A percentile compares a stretch with the other conserved stretches of the same genome.
Evolutionary conservation across 164 flowering plant species (phyloP).

Genomic region (Macadamia tetraphylla): DNA sequence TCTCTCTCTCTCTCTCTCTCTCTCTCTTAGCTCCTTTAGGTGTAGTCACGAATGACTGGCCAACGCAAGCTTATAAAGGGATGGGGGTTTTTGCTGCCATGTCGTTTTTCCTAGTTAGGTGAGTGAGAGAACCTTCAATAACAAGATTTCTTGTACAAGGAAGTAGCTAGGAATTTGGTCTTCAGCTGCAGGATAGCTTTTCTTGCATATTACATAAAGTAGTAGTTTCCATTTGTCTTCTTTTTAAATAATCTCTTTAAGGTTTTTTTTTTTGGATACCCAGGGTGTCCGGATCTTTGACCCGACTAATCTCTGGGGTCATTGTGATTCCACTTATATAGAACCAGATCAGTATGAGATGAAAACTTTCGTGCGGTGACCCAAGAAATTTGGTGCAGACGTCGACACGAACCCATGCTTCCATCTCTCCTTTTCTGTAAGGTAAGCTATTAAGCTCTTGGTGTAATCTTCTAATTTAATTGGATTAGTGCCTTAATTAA

Average conservation of each 20-base stretch:
- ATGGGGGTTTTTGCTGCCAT: slow-evolving; percentile 23
- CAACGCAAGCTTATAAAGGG: slow-evolving; percentile 24
- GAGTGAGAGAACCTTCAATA: slow-evolving; percentile 14
- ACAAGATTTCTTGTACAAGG: slow-evolving; percentile 11
- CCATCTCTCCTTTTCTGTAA: no score
- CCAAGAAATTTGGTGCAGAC: no score
- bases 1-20: neutral
- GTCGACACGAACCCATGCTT: no score
- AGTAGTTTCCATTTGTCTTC: neutral
- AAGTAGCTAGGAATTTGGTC: neutral
- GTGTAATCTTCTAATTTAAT: neutral
- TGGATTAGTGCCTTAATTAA: neutral
- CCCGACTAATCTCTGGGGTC: neutral
- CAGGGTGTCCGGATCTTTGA: no score
- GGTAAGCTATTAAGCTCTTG: no score
- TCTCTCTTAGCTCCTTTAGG: neutral
- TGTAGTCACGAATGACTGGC: slow-evolving; percentile 4
- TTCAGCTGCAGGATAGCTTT: slow-evolving; percentile 7
- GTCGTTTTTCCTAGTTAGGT: slow-evolving; percentile 53
- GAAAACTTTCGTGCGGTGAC: no score
- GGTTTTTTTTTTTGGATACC: no score
- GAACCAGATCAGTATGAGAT: no score
- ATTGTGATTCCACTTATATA: no score
- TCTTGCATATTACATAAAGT: slow-evolving; percentile 50
- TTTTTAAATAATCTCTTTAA: neutral